Conservation (phyloP, 176 grass and related monocot genomes). For the Phoenix roebelenii region DNA sequence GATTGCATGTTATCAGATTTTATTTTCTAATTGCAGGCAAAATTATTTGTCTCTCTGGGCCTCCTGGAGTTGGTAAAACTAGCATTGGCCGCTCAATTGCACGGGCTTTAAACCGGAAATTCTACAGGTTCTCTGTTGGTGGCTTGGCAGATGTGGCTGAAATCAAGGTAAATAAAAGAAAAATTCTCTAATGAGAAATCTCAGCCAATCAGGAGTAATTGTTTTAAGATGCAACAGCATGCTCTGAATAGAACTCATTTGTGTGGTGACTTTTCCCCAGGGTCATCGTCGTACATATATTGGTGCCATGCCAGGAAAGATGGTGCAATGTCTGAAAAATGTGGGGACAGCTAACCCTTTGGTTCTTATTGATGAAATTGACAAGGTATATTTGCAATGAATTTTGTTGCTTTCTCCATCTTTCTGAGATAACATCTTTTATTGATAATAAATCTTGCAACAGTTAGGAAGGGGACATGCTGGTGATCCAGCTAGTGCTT, state of each 20-base stretch:
- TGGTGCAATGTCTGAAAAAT: conserved; percentile 96
- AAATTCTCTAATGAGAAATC: too few species aligned
- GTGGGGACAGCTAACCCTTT: conserved; percentile 95
- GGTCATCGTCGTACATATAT: conserved; percentile 95
- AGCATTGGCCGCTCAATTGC: conserved; percentile 99
- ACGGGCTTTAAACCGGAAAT: conserved; percentile 79
- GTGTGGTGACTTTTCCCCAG: conserved; percentile 22
- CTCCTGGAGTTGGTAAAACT: conserved; percentile 98
- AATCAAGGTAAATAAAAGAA: conserved; percentile 58
- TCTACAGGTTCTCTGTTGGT: conserved; percentile 97
- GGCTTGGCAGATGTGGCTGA: conserved; percentile 99
- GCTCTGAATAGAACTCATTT: too few species aligned
- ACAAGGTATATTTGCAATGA: conserved; percentile 51
- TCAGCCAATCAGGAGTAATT: too few species aligned
- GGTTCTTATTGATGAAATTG: conserved; percentile 96
- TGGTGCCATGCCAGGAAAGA: conserved; percentile 99
- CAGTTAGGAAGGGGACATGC: conserved; percentile 96
- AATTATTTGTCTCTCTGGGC: conserved; percentile 97
- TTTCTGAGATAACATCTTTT: too few species aligned
- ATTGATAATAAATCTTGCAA: conserved; percentile 14
- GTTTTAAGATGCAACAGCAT: too few species aligned
- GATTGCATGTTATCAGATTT: too few species aligned
- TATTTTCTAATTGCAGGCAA: conserved; percentile 49
- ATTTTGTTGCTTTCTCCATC: too few species aligned
- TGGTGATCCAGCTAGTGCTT: conserved; percentile 96